A percentile compares a stretch with the other conserved stretches of the same genome.
Evolutionary conservation across 2,329 filamentous ascomycete species (phyloP).

Genomic region (Diaporthe helianthi): DNA sequence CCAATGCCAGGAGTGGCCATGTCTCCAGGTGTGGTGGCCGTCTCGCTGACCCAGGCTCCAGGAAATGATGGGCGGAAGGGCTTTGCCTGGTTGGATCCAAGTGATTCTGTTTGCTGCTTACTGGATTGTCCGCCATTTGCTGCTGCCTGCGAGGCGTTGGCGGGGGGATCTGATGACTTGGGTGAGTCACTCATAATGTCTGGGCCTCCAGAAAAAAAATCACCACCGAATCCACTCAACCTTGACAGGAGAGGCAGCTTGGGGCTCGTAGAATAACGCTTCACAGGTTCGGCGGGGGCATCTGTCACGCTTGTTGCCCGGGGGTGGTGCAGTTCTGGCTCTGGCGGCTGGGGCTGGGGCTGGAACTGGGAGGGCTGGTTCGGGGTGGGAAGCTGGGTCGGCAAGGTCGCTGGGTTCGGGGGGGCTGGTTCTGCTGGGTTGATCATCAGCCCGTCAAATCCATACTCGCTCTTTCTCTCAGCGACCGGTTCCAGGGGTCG

Average conservation of each 20-base stretch:
- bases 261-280: constrained; percentile 58
- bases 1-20: constrained; percentile 18
- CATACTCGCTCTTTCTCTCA: constrained; percentile 67
- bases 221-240: constrained; percentile 66
- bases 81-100: constrained; percentile 23
- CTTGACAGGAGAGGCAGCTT: constrained; percentile 64
- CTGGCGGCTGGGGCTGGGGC: constrained; percentile 10
- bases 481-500: constrained; percentile 60
- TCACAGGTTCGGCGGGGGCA: constrained; percentile 34
- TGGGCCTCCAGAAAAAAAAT: constrained; percentile 56
- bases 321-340: constrained; percentile 25
- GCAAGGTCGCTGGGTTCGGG: constrained; percentile 26
- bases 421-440: constrained; percentile 35
- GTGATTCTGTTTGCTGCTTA: too few species aligned
- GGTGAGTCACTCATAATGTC: constrained; percentile 40
- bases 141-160: not conserved
- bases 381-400: constrained; percentile 15
- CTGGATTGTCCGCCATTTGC: not conserved
- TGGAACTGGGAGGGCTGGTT: not conserved
- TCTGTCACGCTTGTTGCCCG: constrained; percentile 29
- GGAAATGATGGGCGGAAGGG: constrained; percentile 41
- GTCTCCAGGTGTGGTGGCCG: constrained; percentile 37
- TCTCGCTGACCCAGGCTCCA: constrained; percentile 45
- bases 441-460: constrained; percentile 52
- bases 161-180: constrained; percentile 14